These are phyloP conservation scores for Paracoccidioides lutzii DNA, from an alignment of 2,329 filamentous ascomycete species.

Conservation along the genomic window DNA sequence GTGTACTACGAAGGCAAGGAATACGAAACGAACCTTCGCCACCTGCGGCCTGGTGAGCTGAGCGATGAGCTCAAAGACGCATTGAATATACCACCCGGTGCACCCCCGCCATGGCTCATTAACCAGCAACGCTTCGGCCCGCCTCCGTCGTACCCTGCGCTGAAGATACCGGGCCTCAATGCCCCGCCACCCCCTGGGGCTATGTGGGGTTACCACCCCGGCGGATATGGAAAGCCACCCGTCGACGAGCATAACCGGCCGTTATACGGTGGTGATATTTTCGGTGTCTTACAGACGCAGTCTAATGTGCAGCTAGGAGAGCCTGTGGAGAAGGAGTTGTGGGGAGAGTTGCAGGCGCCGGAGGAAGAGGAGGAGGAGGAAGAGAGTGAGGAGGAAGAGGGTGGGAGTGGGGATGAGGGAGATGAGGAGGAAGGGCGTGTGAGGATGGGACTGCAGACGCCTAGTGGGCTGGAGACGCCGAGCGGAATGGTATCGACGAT, in stretches of 20 bases:
- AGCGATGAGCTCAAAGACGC: constrained; percentile 84
- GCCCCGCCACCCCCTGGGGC: constrained; percentile 80
- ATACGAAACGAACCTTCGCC: constrained; percentile 84
- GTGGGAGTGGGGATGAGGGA: constrained; percentile 51
- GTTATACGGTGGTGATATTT: constrained; percentile 87
- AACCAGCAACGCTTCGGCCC: constrained; percentile 91
- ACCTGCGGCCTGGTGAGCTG: constrained; percentile 79
- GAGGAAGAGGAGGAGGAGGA: constrained; percentile 61
- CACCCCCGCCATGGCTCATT: constrained; percentile 92
- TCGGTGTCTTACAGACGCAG: constrained; percentile 58
- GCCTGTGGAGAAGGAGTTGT: constrained; percentile 72
- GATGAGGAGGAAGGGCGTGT: constrained; percentile 21
- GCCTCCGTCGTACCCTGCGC: constrained; percentile 85
- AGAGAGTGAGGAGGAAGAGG: constrained; percentile 57
- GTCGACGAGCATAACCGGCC: constrained; percentile 87
- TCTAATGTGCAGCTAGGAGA: constrained; percentile 55
- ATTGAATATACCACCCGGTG: constrained; percentile 81
- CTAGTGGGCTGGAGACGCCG: constrained; percentile 66
- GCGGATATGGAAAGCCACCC: constrained; percentile 91
- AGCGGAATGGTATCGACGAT: constrained; percentile 68
- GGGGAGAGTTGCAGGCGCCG: constrained; percentile 79
- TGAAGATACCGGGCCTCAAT: constrained; percentile 89
- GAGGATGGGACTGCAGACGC: constrained; percentile 54
- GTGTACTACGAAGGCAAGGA: constrained; percentile 99
- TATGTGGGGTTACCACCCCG: constrained; percentile 88